These are phyloP conservation scores for Metarhizium humberi DNA, from an alignment of 2,329 filamentous ascomycete genomes.

Conservation along the genomic window DNA sequence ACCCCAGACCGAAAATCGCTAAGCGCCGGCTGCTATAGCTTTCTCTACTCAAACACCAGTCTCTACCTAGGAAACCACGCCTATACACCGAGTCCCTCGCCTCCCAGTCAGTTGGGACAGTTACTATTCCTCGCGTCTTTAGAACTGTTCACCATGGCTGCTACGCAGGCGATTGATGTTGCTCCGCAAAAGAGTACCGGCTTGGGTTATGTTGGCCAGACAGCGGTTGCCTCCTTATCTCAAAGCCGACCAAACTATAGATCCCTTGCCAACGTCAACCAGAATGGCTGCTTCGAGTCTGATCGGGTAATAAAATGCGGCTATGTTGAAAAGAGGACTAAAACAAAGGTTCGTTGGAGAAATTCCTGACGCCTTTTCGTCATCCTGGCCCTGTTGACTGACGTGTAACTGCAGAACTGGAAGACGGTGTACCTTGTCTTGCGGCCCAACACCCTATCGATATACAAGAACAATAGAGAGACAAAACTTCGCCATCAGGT, in stretches of 20 bases:
- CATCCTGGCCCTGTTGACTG: conserved; percentile 6
- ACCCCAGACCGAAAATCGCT: neutral
- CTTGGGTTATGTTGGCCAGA: conserved; percentile 6
- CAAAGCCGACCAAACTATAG: conserved; percentile 35
- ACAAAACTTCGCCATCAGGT: conserved; percentile 84
- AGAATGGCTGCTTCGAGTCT: conserved; percentile 93
- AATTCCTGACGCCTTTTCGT: neutral
- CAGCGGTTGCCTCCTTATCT: conserved; percentile 12
- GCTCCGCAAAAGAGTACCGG: neutral
- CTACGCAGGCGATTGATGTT: conserved; percentile 12
- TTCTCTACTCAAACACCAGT: neutral
- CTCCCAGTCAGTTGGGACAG: neutral
- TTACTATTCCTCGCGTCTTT: neutral
- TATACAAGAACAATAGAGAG: conserved; percentile 89
- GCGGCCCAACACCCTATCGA: conserved; percentile 78
- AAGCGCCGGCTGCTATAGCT: neutral
- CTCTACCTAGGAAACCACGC: neutral
- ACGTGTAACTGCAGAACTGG: conserved; percentile 56
- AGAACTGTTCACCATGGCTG: conserved; percentile 8
- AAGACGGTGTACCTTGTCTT: conserved; percentile 83
- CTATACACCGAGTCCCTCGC: neutral
- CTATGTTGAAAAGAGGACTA: conserved; percentile 78
- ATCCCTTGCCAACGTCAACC: conserved; percentile 76
- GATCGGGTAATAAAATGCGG: conserved; percentile 89
- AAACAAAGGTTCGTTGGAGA: conserved; percentile 63